A percentile compares a stretch with the other conserved stretches of the same genome.
Evolutionary conservation across 495 filamentous ascomycete species (phyloP).

Genomic region (Tuber indicum): DNA sequence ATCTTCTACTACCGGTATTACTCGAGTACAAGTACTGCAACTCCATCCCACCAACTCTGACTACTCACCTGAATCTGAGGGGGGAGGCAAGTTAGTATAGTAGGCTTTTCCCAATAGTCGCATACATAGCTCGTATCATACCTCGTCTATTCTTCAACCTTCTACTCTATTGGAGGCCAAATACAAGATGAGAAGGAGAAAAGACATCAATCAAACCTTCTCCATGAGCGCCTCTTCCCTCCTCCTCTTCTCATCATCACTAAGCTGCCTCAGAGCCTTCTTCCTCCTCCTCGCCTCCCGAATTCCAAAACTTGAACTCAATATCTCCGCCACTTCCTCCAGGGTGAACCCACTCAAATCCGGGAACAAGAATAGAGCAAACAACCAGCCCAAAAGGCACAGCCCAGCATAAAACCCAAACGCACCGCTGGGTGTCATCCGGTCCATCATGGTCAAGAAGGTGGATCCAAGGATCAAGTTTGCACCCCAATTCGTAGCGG

Average conservation of each 20-base stretch:
- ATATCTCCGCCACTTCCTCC: constrained; percentile 71
- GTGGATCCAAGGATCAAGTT: constrained; percentile 85
- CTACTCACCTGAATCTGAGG: too few relatives aligned
- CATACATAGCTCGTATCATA: not conserved
- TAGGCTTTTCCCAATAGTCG: not conserved
- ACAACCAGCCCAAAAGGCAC: constrained; percentile 60
- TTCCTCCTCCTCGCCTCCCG: constrained; percentile 15
- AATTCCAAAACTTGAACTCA: constrained; percentile 45
- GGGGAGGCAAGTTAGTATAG: too few relatives aligned
- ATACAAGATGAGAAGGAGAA: not conserved
- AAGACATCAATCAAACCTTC: constrained; percentile 16
- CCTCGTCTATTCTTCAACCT: not conserved
- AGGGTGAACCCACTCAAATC: constrained; percentile 74
- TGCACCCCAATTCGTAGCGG: constrained; percentile 79
- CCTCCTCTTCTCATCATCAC: constrained; percentile 22
- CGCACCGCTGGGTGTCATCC: constrained; percentile 63
- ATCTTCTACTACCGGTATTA: too few relatives aligned
- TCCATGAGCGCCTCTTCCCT: constrained; percentile 24
- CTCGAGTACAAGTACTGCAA: too few relatives aligned
- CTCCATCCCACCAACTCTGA: too few relatives aligned
- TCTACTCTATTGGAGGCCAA: not conserved
- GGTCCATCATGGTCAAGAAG: constrained; percentile 80
- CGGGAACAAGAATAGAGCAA: constrained; percentile 67
- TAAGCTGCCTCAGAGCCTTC: constrained; percentile 20
- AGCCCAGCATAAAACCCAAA: constrained; percentile 69